These are phyloP conservation scores for Acidiella bohemica DNA, from an alignment of 495 filamentous ascomycete species.

Conservation along the genomic window DNA sequence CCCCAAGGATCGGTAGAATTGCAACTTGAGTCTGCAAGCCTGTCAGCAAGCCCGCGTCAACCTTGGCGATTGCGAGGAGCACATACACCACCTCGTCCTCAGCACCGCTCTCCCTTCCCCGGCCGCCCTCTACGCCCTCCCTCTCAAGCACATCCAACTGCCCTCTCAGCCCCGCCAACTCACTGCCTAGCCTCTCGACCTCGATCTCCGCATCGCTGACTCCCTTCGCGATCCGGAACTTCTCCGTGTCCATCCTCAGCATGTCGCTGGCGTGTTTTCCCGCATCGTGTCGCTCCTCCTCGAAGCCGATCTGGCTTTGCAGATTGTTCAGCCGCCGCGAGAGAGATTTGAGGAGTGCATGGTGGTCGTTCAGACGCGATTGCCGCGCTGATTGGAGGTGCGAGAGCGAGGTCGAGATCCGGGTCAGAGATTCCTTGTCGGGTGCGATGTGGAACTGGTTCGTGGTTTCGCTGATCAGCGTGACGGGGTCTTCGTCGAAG, in stretches of 20 bases:
- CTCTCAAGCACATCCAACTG: conserved; percentile 69
- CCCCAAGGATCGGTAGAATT: conserved; percentile 79
- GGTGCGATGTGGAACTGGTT: conserved; percentile 86
- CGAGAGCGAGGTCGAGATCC: conserved; percentile 70
- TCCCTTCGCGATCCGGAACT: conserved; percentile 84
- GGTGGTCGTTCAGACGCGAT: conserved; percentile 58
- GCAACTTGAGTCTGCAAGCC: conserved; percentile 55
- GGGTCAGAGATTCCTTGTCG: conserved; percentile 73
- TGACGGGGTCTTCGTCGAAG: conserved; percentile 88
- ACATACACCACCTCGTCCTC: conserved; percentile 40
- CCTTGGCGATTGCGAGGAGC: conserved; percentile 26
- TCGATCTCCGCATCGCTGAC: conserved; percentile 83
- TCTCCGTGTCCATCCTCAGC: conserved; percentile 39
- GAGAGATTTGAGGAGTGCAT: conserved; percentile 55
- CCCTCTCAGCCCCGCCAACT: conserved; percentile 62
- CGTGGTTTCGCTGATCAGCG: conserved; percentile 78
- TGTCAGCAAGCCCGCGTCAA: not conserved
- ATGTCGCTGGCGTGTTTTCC: conserved; percentile 50
- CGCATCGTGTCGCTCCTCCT: conserved; percentile 16
- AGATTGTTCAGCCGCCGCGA: conserved; percentile 58
- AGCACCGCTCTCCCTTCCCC: conserved; percentile 42
- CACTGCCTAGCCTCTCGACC: conserved; percentile 69
- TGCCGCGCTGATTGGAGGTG: conserved; percentile 67
- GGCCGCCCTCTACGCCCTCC: conserved; percentile 56
- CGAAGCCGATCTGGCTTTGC: conserved; percentile 48